These are phyloP conservation scores for Microstegium vimineum DNA, from an alignment of 176 grass and related monocot genomes.

Conservation along the genomic window DNA sequence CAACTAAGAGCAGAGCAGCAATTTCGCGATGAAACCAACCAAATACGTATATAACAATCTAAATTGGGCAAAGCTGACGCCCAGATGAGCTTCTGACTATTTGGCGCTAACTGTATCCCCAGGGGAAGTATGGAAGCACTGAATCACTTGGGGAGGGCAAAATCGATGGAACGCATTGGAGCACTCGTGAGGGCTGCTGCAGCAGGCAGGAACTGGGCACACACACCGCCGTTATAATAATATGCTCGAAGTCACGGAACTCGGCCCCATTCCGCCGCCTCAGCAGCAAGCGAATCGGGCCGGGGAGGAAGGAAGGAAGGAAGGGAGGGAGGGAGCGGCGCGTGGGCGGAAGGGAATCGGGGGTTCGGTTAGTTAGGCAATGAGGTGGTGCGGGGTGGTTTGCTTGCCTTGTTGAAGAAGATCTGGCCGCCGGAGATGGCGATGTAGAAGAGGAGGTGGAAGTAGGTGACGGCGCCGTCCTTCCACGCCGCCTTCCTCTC, in stretches of 20 bases:
- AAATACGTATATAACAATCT: not conserved
- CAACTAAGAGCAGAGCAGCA: not conserved
- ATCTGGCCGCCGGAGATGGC: constrained; percentile 95
- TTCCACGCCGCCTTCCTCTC: constrained; percentile 35
- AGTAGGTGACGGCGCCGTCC: constrained; percentile 70
- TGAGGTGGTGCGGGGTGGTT: not conserved
- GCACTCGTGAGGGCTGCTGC: too few relatives aligned
- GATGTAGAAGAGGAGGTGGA: constrained; percentile 94
- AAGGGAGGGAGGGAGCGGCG: too few relatives aligned
- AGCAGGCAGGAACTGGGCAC: too few relatives aligned
- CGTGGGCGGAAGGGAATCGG: not conserved
- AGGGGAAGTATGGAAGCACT: not conserved
- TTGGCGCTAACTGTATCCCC: not conserved
- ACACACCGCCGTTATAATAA: too few relatives aligned
- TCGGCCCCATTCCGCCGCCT: too few relatives aligned
- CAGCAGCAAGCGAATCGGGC: too few relatives aligned
- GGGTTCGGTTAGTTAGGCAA: not conserved
- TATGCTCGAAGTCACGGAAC: too few relatives aligned
- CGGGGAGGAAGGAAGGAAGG: too few relatives aligned
- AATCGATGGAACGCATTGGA: too few relatives aligned
- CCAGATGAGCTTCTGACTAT: too few relatives aligned
- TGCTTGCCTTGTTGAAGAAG: constrained; percentile 99
- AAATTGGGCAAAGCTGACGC: not conserved
- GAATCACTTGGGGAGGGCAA: too few relatives aligned
- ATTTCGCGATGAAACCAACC: not conserved